Percentiles rank a stretch among this genome's conserved stretches.
phyloP scores from a whole-genome alignment of 176 grass and related monocot species.

The Rhipidocladum racemiflorum region DNA sequence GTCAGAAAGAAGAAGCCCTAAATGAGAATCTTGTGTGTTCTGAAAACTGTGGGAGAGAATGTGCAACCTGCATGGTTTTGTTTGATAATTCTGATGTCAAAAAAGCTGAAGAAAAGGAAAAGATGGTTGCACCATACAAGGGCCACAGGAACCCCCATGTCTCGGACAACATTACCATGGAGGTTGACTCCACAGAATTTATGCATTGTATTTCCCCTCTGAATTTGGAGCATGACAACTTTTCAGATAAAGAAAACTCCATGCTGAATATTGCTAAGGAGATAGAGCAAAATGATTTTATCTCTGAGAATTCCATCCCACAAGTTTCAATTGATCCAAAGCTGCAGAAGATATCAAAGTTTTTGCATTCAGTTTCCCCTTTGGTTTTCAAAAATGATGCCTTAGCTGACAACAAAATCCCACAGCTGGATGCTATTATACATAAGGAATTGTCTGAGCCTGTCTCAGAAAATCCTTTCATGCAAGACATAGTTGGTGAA shows the following conservation, averaged over 20 bases:
- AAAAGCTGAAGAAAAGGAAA: conserved; percentile 50
- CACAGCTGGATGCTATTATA: background rate
- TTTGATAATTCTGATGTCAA: conserved; percentile 44
- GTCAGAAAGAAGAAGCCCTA: conserved; percentile 34
- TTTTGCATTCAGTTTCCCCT: background rate
- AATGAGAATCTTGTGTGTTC: conserved; percentile 35
- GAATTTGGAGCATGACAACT: background rate
- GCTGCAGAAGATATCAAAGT: conserved; percentile 6
- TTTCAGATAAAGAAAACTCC: conserved; percentile 27
- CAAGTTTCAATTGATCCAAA: conserved; percentile 24
- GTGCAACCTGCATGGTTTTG: conserved; percentile 41
- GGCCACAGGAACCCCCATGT: conserved; percentile 38
- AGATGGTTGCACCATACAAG: conserved; percentile 43
- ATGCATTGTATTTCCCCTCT: background rate
- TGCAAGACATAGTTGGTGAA: conserved; percentile 15
- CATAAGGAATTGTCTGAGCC: background rate
- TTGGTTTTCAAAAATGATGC: conserved; percentile 16
- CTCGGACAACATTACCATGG: conserved; percentile 32
- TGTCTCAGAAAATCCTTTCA: conserved; percentile 26
- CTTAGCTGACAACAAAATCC: background rate
- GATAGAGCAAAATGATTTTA: background rate
- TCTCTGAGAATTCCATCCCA: conserved; percentile 5
- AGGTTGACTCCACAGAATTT: background rate
- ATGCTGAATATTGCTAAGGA: conserved; percentile 14
- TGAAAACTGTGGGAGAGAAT: conserved; percentile 41